These are phyloP conservation scores for Panicum virgatum DNA, from an alignment of 202 grass and related monocot species.

Conservation along the genomic window DNA sequence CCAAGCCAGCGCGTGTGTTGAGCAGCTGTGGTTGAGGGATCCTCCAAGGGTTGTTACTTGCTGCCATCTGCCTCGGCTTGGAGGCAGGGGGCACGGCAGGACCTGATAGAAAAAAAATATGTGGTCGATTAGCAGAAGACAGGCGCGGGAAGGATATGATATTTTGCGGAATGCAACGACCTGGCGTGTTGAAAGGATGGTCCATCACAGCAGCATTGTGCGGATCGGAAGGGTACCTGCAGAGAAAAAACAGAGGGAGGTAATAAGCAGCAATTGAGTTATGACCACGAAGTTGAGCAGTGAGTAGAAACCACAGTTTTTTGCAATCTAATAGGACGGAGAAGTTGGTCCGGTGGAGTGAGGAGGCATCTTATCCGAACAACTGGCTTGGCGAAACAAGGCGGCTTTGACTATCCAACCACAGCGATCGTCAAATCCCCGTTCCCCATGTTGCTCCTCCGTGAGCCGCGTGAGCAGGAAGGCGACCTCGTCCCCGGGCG, in stretches of 20 bases:
- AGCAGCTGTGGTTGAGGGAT: not conserved
- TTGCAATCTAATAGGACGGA: not conserved
- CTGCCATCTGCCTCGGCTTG: slow-evolving; percentile 31
- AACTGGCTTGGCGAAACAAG: no score
- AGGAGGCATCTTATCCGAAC: not conserved
- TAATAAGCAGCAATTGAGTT: not conserved
- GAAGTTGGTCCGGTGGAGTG: no score
- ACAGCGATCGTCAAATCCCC: no score
- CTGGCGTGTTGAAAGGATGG: slow-evolving; percentile 37
- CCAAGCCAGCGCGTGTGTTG: slow-evolving; percentile 35
- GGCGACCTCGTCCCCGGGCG: no score
- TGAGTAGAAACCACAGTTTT: no score
- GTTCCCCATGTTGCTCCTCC: no score
- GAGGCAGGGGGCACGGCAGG: slow-evolving; percentile 29
- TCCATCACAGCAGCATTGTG: slow-evolving; percentile 62
- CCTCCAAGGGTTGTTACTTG: slow-evolving; percentile 46
- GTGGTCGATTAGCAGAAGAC: not conserved
- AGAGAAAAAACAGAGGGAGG: not conserved
- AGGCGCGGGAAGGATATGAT: not conserved
- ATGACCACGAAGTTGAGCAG: not conserved
- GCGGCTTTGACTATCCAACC: no score
- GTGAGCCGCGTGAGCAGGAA: no score
- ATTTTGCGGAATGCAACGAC: slow-evolving; percentile 9
- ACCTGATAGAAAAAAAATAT: slow-evolving; percentile 8
- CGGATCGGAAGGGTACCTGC: slow-evolving; percentile 26